Base-by-base conservation (phyloP, 2,329 filamentous ascomycete genomes). In the Stagonosporopsis vannaccii region DNA sequence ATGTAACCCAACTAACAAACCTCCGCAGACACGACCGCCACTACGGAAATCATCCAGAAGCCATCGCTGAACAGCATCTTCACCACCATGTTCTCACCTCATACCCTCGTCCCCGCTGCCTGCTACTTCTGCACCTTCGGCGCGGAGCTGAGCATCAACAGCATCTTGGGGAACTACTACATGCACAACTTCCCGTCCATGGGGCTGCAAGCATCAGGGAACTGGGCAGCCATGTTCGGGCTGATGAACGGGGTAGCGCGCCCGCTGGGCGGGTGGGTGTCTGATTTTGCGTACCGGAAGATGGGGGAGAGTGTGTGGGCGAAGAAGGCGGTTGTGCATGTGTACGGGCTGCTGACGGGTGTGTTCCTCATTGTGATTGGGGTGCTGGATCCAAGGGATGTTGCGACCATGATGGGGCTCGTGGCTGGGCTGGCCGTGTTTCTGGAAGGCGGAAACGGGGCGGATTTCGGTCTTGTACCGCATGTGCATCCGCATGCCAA, bases 401-500 rank as follows among this genome's bases (percentile, higher is more conserved):
- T 87, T 48, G 75, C 81, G 4, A 86, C 85, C 2, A 87, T 95
- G 81, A 87, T 94, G 57, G 90, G 90, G 0, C 85, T 96, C 6
- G 78, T 95, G 1, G 87, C 87, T 2, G 84, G 88, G 4, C 82
- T 92, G 77, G 90, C 90, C 0, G 81, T 96, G 71, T 96, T 96
- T 79, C 78, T 92, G 36, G 91, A 95, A 73, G 90, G 89, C 1
- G 87, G 86, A 35, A 96, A 96, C 72, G 92, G 92, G 0, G 87
- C 90, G 23, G 92, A 90, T 77, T 96, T 94, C 75, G 86, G 90
- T 0, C 82, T 96, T 2, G 88, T 96, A 28, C 91, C 92, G 4
- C 92, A 96, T 71, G 88, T 96, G 2, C 89, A 92, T 75, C 90
- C 91, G 0, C 83, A 82, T 58, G 90, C 91, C 51, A 96, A 96